These are phyloP conservation scores for Metschnikowia kunwiensis DNA, from an alignment of 805 yeast genomes.

Conservation along the genomic window DNA sequence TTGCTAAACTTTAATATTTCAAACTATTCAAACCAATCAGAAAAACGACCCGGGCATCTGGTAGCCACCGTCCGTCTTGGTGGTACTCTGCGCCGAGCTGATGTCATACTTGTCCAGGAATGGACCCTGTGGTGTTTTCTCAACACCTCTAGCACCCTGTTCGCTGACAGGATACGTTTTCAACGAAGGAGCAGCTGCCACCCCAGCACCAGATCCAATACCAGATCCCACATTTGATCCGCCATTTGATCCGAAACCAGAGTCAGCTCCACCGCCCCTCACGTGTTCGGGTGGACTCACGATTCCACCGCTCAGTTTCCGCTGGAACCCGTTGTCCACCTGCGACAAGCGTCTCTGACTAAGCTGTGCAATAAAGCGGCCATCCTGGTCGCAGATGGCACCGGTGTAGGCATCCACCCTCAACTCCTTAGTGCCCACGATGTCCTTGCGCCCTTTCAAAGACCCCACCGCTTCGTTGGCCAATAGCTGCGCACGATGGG, in stretches of 20 bases:
- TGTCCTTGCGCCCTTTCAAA: slow-evolving; percentile 24
- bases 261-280: too few species aligned
- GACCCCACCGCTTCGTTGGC: slow-evolving; percentile 27
- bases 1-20: too few species aligned
- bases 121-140: slow-evolving; percentile 5
- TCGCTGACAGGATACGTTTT: background rate
- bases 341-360: slow-evolving; percentile 17
- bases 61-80: slow-evolving; percentile 3
- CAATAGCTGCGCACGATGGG: slow-evolving; percentile 24
- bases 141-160: background rate
- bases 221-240: too few species aligned
- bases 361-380: slow-evolving; percentile 17
- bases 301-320: slow-evolving; percentile 11
- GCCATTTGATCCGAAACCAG: too few species aligned
- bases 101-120: slow-evolving; percentile 4
- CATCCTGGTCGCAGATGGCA: slow-evolving; percentile 27
- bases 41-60: slow-evolving; percentile 14
- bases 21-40: background rate
- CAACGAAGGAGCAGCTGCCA: too few species aligned
- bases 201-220: too few species aligned
- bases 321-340: slow-evolving; percentile 1
- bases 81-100: slow-evolving; percentile 3
- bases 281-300: too few species aligned
- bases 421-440: slow-evolving; percentile 24
- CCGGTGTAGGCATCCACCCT: slow-evolving; percentile 32